Evolutionary conservation across 345 rosid genomes (phyloP), one percentile per base, ranked within the genome.

Genomic region (Odontarrhena argentea): DNA sequence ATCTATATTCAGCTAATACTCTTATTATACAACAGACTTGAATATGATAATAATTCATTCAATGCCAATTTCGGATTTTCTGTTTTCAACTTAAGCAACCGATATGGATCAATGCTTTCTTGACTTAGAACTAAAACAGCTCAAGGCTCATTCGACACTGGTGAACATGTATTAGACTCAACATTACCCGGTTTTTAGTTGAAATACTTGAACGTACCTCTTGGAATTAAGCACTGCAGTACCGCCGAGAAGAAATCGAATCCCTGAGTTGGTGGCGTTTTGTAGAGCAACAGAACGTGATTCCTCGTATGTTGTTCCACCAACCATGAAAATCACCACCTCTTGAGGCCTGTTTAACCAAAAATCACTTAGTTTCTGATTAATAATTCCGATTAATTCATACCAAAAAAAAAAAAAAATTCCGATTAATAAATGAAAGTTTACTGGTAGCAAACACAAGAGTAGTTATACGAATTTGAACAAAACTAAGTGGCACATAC

Each of bases 261-360:
- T 73, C 57, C 97, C 97, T 13, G 87, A 59, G 79, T 83, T 88
- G 74, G 76, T 84, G 28, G 91, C 88, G 65, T 94, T 94, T 63
- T 81, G 96, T 35, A 86, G 74, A 55, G 97, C 89, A 71, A 91
- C 90, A 48, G 82, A 74, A 8, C 93, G 95, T 3, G 99, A 81
- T 75, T 94, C 99, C 80, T 91, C 99, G 61, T 91, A 91, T 9
- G 97, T 94, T 59, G 97, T 91, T 54, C 99, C 99, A 15, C 99
- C 99, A 36, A 94, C 93, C 80, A 94, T 67, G 71, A 94, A 94
- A 36, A 94, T 82, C 56, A 91, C 67, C 74, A 91, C 97, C 58
- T 94, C 99, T 69, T 86, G 99, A 24, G 91, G 93, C 83, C 99
- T 94, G 89, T 38, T 18, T 38, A 13, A 67, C 68, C 69, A 47